Base-by-base conservation (phyloP, 2,329 filamentous ascomycete species). In the Thelonectria discophora region DNA sequence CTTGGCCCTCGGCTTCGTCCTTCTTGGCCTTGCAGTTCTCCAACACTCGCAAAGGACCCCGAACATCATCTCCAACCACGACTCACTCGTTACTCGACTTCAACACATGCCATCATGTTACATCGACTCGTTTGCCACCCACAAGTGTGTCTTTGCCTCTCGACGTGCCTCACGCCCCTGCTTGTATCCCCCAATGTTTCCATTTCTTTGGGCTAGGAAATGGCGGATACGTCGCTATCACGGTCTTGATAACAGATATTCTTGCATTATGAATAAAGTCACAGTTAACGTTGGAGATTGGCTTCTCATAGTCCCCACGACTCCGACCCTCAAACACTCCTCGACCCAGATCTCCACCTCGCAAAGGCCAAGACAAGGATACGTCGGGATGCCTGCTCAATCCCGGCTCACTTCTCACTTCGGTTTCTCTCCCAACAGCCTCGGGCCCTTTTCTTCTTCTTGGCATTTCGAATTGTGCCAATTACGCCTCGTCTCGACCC, bases 241-340 rank as follows among this genome's bases (percentile, higher is more conserved):
- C 12, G 20, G n/a, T 45, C 55, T 46, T 55, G 21, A 55, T 52
- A 52, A 52, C 39, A 52, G 12, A 55, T 10, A 21, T 37, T 49
- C 43, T 48, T 46, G 17, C 39, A 45, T 39, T 34, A 40, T 48
- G 15, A 39, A 30, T 37, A 42, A 42, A 42, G 47, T 20, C 47
- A 34, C 27, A 49, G n/a, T 49, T 49, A 34, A 49, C 47, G 20
- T 47, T 47, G 20, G 5, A 48, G 17, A 56, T 56, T 49, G 37
- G 46, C 34, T 34, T 24, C 54, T 30, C 24, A 21, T 24, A 13
- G 27, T 42, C 32, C 15, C 24, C 42, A 43, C 32, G 34, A 21
- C 42, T 42, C 37, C 20, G 12, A 24, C 24, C 45, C 43, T 24
- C 37, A 20, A 39, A 50, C 10, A 13, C 20, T 18, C 43, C 27